Evolutionary conservation across 805 yeast genomes (phyloP), one percentile per base, ranked within the genome.

Genomic region (Candida bentonensis): DNA sequence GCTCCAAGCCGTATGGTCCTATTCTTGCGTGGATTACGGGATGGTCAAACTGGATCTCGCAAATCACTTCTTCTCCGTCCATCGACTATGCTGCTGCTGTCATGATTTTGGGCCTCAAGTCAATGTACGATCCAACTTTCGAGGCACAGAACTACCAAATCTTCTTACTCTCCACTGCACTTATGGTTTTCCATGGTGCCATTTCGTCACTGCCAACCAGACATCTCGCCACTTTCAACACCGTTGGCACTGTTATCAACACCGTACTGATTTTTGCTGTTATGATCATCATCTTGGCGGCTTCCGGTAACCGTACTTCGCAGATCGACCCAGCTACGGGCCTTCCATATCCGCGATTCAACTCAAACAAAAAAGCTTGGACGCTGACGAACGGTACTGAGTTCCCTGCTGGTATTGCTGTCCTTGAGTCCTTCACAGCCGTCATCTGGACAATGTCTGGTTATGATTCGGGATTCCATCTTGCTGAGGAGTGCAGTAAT

Each of bases 31-130:
- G 82, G 82, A 54, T 70, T 42, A 74, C 76, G 5, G 78, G 82
- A 46, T 78, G 79, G 74, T 65, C 77, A 22, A 78, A 78, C 62
- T 78, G 78, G 74, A 54, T 78, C 54, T 75, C 76, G 48, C 82
- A 76, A 53, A 70, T 78, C 47, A 78, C 83, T 3, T 74, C 72
- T 4, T 67, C 78, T 15, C 81, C 82, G 0, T 72, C 80, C 2
- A 78, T 77, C 36, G 74, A 70, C 51, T 78, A 72, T 45, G 64
- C 73, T 23, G 68, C 76, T 42, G 80, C 82, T 3, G 55, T 68
- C 42, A 65, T 78, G 71, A 73, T 78, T 44, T n/a, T 76, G 47
- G 74, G 82, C 1, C 59, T 74, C 47, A 70, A 63, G 34, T 53
- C 70, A 4, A 64, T 65, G 51, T 62, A 60, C 40, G 66, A 69